A percentile compares a stretch with the other conserved stretches of the same genome.
phyloP scores from a whole-genome alignment of 371 early-diverging fungal species.

The Mucor racemosus region DNA sequence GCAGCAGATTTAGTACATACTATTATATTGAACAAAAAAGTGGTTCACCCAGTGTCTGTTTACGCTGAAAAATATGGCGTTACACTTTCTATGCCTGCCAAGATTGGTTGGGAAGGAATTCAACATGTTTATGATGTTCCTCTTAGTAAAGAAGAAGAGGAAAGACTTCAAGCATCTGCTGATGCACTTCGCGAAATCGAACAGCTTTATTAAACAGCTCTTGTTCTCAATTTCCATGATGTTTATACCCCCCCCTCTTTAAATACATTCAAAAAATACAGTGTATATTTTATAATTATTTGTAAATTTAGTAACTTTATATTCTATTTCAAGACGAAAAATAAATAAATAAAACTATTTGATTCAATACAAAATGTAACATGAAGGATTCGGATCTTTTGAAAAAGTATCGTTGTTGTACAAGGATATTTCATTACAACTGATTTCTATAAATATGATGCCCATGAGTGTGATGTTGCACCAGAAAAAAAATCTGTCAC shows the following conservation, averaged over 20 bases:
- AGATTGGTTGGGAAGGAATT: constrained; percentile 75
- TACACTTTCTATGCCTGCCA: constrained; percentile 75
- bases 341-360: too few relatives aligned
- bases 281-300: not conserved
- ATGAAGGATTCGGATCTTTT: too few relatives aligned
- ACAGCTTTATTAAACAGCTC: constrained; percentile 14
- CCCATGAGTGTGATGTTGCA: too few relatives aligned
- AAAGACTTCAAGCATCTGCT: constrained; percentile 50
- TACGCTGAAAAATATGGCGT: constrained; percentile 65
- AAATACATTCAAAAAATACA: not conserved
- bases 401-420: too few relatives aligned
- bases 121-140: constrained; percentile 67
- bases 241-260: not conserved
- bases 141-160: constrained; percentile 59
- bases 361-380: too few relatives aligned
- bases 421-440: too few relatives aligned
- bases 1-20: constrained; percentile 72
- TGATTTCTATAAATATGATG: too few relatives aligned
- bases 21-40: constrained; percentile 67
- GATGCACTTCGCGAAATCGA: constrained; percentile 48
- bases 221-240: not conserved
- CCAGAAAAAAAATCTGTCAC: too few relatives aligned
- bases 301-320: too few relatives aligned
- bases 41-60: constrained; percentile 70
- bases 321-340: too few relatives aligned